These are phyloP conservation scores for Akanthomyces lecanii DNA, from an alignment of 2,329 filamentous ascomycete species.

Conservation along the genomic window DNA sequence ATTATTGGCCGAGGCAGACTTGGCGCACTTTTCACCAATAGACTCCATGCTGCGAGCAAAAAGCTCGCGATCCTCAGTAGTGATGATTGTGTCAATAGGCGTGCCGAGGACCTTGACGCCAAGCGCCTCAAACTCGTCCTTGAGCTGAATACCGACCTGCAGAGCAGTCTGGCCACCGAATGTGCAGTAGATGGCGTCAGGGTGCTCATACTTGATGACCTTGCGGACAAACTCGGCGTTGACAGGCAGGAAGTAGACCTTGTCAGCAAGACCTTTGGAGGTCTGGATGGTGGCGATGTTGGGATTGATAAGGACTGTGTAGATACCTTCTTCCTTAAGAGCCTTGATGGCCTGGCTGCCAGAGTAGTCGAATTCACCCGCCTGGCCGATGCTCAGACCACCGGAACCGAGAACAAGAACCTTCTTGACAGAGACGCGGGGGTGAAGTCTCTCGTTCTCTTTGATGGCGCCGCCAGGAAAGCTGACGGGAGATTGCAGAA, in stretches of 20 bases:
- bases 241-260: slow-evolving; percentile 97
- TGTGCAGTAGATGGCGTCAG: slow-evolving; percentile 95
- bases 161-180: slow-evolving; percentile 97
- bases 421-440: slow-evolving; percentile 84
- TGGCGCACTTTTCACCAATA: slow-evolving; percentile 95
- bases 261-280: slow-evolving; percentile 94
- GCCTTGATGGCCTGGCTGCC: slow-evolving; percentile 98
- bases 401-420: slow-evolving; percentile 91
- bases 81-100: slow-evolving; percentile 96
- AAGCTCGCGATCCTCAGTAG: slow-evolving; percentile 94
- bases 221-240: slow-evolving; percentile 97
- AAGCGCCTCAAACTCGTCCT: slow-evolving; percentile 90
- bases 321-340: slow-evolving; percentile 94
- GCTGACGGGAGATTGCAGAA: slow-evolving; percentile 67
- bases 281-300: slow-evolving; percentile 99
- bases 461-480: slow-evolving; percentile 82
- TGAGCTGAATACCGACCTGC: slow-evolving; percentile 94
- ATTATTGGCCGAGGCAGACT: slow-evolving; percentile 87
- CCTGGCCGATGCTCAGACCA: slow-evolving; percentile 94
- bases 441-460: slow-evolving; percentile 73
- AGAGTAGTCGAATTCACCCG: slow-evolving; percentile 98
- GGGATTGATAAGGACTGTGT: slow-evolving; percentile 96
- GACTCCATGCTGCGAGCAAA: slow-evolving; percentile 98
- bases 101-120: slow-evolving; percentile 95
- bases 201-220: slow-evolving; percentile 90